Evolutionary conservation across 208 protist genomes (phyloP), one percentile per base, ranked within the genome.

Genomic region (Leishmania aethiopica): DNA sequence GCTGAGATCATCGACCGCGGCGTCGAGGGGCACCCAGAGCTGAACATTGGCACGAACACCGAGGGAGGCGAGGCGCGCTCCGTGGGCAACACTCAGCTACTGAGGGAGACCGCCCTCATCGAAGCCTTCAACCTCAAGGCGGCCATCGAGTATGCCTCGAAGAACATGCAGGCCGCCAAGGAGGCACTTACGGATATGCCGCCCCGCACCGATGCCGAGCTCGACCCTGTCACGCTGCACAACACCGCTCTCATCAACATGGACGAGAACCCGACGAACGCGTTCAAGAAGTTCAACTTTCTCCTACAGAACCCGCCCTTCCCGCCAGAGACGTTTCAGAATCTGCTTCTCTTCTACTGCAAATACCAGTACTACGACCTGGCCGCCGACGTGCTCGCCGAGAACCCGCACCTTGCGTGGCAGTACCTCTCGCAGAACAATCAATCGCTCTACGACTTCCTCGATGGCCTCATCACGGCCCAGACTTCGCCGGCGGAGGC

Each of bases 41-140:
- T 99, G 57, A 94, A 91, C 75, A 98, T 99, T 77, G 96, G 97
- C 28, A 96, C 88, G 74, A 98, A 96, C 82, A 98, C 95, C 0
- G 95, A 99, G 66, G 97, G 97, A 37, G 94, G 95, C 66, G 98
- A 99, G 82, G 96, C 98, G 0, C 92, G 97, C 45, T 97, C 92
- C 32, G 98, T 99, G 1, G 98, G 98, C 49, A 99, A 99, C 90
- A 98, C 96, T 5, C 92, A 96, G 74, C 80, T 96, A n/a, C 90
- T 99, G 53, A 95, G 98, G 86, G 97, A 99, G 75, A 99, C 97
- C 0, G 98, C 98, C 0, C 92, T 99, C 1, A 95, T 99, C 53
- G 98, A 99, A 86, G 98, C 98, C 0, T 99, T 99, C 87, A 99
- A 99, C 85, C 89, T 99, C 22, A 99, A 99, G 89, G 97, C 95